phyloP scores from a whole-genome alignment of 1,284 basidiomycete genomes.

The Fereydounia khargensis region DNA sequence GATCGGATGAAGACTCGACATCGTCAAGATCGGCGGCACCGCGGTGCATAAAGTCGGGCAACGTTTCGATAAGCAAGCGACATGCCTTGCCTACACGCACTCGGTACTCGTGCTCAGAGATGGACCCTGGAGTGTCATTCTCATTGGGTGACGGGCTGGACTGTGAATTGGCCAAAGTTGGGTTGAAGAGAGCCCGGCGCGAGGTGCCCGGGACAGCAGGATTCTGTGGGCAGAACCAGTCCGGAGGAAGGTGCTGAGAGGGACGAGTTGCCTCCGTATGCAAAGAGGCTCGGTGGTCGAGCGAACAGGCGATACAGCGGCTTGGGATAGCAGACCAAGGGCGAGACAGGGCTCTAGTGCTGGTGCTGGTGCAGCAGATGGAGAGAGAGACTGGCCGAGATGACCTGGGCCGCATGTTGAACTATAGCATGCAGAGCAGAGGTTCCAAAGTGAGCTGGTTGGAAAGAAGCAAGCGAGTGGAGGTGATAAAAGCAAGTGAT shows the following conservation, averaged over 20 bases:
- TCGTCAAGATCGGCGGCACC: conserved; percentile 31
- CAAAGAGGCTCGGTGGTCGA: not conserved
- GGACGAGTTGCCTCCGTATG: not conserved
- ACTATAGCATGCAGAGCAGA: too few relatives aligned
- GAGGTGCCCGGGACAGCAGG: too few relatives aligned
- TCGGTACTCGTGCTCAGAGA: conserved; percentile 38
- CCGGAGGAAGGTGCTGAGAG: not conserved
- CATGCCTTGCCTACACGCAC: conserved; percentile 33
- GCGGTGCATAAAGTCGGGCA: conserved; percentile 33
- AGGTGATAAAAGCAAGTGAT: too few relatives aligned
- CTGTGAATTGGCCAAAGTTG: not conserved
- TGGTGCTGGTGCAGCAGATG: too few relatives aligned
- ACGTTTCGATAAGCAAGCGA: conserved; percentile 23
- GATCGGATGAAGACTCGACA: conserved; percentile 9
- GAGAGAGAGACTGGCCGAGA: too few relatives aligned
- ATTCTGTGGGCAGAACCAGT: too few relatives aligned
- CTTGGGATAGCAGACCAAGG: too few relatives aligned
- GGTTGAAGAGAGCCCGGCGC: not conserved
- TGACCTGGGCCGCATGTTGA: too few relatives aligned
- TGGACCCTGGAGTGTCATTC: not conserved
- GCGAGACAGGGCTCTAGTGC: too few relatives aligned
- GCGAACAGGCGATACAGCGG: too few relatives aligned
- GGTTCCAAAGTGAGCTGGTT: too few relatives aligned
- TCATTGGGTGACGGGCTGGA: not conserved
- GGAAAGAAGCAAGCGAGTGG: too few relatives aligned